A percentile compares a stretch with the other conserved stretches of the same genome.
Conservation (phyloP, 2,329 filamentous ascomycete genomes). For the Aureobasidium sp. region DNA sequence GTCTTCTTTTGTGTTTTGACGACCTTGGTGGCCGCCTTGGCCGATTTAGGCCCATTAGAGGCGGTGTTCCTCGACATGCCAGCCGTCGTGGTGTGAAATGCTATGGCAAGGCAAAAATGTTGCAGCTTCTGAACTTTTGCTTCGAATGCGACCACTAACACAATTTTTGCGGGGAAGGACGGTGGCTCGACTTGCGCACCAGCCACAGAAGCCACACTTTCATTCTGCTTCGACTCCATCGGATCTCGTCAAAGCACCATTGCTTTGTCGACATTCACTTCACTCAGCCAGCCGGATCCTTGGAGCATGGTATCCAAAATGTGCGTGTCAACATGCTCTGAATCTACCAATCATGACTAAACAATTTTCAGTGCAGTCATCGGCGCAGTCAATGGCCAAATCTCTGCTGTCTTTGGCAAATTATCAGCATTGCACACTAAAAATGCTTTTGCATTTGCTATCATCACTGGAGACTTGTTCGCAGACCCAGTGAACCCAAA, state of each 20-base stretch:
- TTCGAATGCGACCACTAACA: too few relatives aligned
- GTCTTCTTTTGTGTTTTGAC: constrained; percentile 54
- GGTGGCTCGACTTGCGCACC: neutral
- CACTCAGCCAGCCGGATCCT: too few relatives aligned
- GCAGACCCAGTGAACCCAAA: constrained; percentile 43
- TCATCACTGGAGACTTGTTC: constrained; percentile 81
- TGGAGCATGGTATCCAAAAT: constrained; percentile 47
- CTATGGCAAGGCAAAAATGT: constrained; percentile 9
- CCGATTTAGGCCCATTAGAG: constrained; percentile 17
- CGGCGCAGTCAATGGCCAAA: constrained; percentile 73
- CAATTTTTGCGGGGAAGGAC: neutral
- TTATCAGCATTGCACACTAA: constrained; percentile 74
- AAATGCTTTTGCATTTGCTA: constrained; percentile 78
- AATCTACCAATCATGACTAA: neutral
- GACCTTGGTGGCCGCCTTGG: constrained; percentile 23
- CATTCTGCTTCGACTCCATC: neutral
- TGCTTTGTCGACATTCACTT: neutral
- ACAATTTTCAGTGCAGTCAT: constrained; percentile 59
- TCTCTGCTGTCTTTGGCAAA: constrained; percentile 71
- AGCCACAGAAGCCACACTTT: neutral
- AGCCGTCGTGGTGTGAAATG: constrained; percentile 24
- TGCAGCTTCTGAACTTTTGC: neutral
- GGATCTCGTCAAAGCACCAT: neutral
- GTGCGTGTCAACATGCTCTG: constrained; percentile 31
- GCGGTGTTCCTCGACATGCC: constrained; percentile 35